These are phyloP conservation scores for Mortierella sp. DNA, from an alignment of 371 early-diverging fungal genomes.

Conservation along the genomic window DNA sequence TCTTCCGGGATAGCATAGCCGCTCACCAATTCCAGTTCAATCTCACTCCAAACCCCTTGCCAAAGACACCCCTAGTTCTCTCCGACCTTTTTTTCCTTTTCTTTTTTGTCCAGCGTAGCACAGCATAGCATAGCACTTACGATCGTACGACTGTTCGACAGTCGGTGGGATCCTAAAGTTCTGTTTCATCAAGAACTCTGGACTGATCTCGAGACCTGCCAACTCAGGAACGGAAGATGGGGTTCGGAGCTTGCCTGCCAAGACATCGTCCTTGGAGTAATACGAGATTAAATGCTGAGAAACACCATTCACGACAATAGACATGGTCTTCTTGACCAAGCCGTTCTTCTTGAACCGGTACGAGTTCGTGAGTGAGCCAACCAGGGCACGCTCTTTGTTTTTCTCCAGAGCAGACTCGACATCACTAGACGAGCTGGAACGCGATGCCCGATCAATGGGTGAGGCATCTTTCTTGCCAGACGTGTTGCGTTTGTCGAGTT, in stretches of 20 bases:
- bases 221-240: slow-evolving; percentile 64
- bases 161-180: slow-evolving; percentile 68
- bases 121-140: background rate
- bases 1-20: slow-evolving; percentile 2
- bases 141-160: slow-evolving; percentile 54
- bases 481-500: slow-evolving; percentile 68
- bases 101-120: background rate
- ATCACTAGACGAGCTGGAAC: slow-evolving; percentile 56
- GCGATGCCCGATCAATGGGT: slow-evolving; percentile 36
- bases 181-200: slow-evolving; percentile 65
- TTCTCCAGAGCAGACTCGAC: slow-evolving; percentile 56
- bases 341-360: slow-evolving; percentile 81
- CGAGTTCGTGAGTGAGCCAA: slow-evolving; percentile 70
- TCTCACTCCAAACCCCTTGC: slow-evolving; percentile 6
- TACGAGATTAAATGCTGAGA: slow-evolving; percentile 88
- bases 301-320: slow-evolving; percentile 78
- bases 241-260: slow-evolving; percentile 60
- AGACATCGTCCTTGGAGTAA: slow-evolving; percentile 81
- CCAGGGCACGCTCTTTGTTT: slow-evolving; percentile 68
- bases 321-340: slow-evolving; percentile 87
- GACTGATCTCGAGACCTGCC: slow-evolving; percentile 59
- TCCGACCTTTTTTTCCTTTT: background rate
- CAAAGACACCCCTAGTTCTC: background rate
- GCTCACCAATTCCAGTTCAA: slow-evolving; percentile 5
- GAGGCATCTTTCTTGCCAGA: slow-evolving; percentile 50